Percentiles rank a stretch among this genome's conserved stretches.
These are phyloP conservation scores for Volvox africanus DNA, from an alignment of 139 green algal species.

Conservation along the genomic window DNA sequence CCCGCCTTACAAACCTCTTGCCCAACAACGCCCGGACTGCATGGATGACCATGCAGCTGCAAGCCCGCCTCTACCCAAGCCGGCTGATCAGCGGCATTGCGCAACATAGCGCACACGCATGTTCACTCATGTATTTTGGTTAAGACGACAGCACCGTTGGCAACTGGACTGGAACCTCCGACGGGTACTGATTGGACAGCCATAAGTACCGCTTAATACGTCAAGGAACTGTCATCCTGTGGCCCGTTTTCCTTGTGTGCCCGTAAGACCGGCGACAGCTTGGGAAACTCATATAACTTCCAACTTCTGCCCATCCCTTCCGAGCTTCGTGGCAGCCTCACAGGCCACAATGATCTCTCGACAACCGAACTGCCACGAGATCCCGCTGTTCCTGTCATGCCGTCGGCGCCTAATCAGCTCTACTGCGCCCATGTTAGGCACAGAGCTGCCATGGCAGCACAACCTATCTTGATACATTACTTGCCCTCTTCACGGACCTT, in stretches of 20 bases:
- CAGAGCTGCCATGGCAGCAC: neutral
- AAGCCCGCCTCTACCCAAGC: neutral
- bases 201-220: neutral
- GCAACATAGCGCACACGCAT: constrained; percentile 3
- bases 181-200: neutral
- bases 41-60: constrained; percentile 30
- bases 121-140: constrained; percentile 29
- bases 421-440: neutral
- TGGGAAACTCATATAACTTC: neutral
- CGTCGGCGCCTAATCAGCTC: neutral
- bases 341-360: neutral
- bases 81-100: neutral
- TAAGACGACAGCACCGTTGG: neutral
- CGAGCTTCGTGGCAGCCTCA: neutral
- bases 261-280: neutral
- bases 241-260: neutral
- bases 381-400: neutral
- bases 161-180: neutral
- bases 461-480: constrained; percentile 24
- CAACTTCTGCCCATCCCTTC: no score
- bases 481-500: neutral
- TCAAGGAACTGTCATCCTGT: neutral
- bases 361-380: neutral
- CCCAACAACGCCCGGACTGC: neutral
- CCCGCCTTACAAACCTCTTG: neutral